Base-by-base conservation (phyloP, 176 grass and related monocot genomes). In the Zoysia pacifica region DNA sequence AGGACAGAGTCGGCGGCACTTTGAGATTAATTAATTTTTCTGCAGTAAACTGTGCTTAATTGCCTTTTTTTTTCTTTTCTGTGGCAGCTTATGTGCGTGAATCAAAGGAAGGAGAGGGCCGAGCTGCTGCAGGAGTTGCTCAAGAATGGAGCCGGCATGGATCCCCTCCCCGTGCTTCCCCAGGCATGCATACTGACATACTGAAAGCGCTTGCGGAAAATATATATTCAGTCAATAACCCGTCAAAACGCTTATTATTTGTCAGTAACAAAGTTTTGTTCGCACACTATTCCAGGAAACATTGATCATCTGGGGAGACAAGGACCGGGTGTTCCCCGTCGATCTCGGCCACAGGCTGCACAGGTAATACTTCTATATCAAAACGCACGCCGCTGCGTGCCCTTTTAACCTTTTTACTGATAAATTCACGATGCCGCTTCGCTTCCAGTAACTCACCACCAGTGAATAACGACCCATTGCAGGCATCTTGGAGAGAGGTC, bases 281-380 rank as follows among this genome's bases (percentile, higher is more conserved):
- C 52, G 2, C 67, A 12, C 41, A 86, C 55, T 28, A 53, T 19
- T 1, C 70, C 70, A 98, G 92, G 76, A 91, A 76, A 89, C 95
- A 0, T 43, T 98, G 1, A 74, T 98, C 54, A 70, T 98, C 42
- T 98, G 95, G 95, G 95, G 92, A 38, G 87, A 98, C 78, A 91
- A 91, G 11, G 95, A 98, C 84, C 64, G 48, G 70, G 86, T 98
- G 67, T 98, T 98, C 52, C 92, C 90, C 8, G 15, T 94, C 16
- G 67, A 86, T 40, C 86, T 94, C 36, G 90, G 73, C 50, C 72
- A 91, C 78, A 85, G 89, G 14, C 70, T 98, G 51, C 89, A 98
- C 40, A 94, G 86, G 95, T 94, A 85, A 13, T 28, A 28, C 28
- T 28, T 28, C 28, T 28, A 28, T 0, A 58, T 11, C 1, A 11